Conservation (phyloP, 192 early-diverging fungal genomes). For the Coemansia guatemalensis region DNA sequence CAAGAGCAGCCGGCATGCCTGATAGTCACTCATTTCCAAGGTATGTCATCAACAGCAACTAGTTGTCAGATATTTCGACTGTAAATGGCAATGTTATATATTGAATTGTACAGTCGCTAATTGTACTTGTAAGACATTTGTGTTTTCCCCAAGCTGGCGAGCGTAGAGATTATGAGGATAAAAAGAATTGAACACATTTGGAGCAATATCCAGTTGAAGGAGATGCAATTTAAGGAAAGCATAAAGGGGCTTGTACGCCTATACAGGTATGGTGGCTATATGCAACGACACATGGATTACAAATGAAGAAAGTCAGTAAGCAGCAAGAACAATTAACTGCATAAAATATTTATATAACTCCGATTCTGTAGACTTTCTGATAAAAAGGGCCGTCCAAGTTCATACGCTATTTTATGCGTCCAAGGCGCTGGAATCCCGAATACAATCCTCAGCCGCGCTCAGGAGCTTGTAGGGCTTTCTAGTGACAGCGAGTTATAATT, state of each 20-base stretch:
- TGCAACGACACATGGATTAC: not conserved
- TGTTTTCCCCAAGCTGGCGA: not conserved
- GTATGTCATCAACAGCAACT: conserved; percentile 28
- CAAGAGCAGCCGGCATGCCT: conserved; percentile 64
- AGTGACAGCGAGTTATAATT: not conserved
- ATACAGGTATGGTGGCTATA: conserved; percentile 28
- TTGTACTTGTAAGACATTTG: not conserved
- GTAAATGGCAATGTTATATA: not conserved
- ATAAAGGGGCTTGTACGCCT: conserved; percentile 19
- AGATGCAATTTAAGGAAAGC: conserved; percentile 21
- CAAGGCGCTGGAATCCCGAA: conserved; percentile 27
- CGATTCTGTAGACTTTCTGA: conserved; percentile 7
- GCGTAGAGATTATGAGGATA: conserved; percentile 25
- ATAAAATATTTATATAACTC: not conserved
- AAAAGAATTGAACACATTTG: conserved; percentile 15
- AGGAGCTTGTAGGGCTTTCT: conserved; percentile 7
- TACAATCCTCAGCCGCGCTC: conserved; percentile 13
- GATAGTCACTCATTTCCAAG: conserved; percentile 89
- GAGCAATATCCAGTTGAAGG: conserved; percentile 9
- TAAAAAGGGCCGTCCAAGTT: not conserved
- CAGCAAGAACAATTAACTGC: not conserved
- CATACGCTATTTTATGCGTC: conserved; percentile 28
- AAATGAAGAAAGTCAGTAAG: not conserved
- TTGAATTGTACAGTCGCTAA: not conserved
- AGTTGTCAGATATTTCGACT: not conserved